These are phyloP conservation scores for Pisolithus tinctorius DNA, from an alignment of 768 basidiomycete species.

Conservation along the genomic window DNA sequence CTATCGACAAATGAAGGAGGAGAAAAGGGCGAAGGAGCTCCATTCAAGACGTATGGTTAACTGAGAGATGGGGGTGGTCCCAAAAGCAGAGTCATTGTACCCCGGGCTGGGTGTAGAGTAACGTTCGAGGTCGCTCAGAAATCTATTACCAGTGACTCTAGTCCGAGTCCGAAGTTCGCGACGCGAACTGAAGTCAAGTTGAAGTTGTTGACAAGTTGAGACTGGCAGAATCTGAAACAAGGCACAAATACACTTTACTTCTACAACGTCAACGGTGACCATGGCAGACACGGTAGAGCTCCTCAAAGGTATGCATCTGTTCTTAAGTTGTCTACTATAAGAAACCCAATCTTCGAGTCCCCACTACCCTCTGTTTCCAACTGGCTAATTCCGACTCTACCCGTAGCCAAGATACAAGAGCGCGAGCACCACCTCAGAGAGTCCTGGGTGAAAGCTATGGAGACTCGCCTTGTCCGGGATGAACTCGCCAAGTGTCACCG, in stretches of 20 bases:
- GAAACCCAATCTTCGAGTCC: neutral
- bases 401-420: constrained; percentile 52
- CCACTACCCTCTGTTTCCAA: neutral
- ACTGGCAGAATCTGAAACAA: neutral
- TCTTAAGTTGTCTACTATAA: neutral
- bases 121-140: too few relatives aligned
- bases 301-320: constrained; percentile 21
- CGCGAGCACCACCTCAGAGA: constrained; percentile 79
- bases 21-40: constrained; percentile 14
- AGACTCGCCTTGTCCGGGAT: constrained; percentile 79
- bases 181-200: too few relatives aligned
- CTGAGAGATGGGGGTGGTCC: neutral
- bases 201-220: too few relatives aligned
- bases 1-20: constrained; percentile 10
- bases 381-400: neutral
- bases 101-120: too few relatives aligned
- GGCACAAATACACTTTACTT: constrained; percentile 7
- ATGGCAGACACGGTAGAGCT: constrained; percentile 30
- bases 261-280: constrained; percentile 1
- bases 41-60: constrained; percentile 11
- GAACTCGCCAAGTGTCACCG: constrained; percentile 87
- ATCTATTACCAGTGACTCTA: too few relatives aligned
- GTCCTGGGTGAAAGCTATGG: constrained; percentile 94
- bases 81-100: too few relatives aligned
- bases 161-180: too few relatives aligned